phyloP scores from a whole-genome alignment of 139 green algal species.

The Chloropicon primus region DNA sequence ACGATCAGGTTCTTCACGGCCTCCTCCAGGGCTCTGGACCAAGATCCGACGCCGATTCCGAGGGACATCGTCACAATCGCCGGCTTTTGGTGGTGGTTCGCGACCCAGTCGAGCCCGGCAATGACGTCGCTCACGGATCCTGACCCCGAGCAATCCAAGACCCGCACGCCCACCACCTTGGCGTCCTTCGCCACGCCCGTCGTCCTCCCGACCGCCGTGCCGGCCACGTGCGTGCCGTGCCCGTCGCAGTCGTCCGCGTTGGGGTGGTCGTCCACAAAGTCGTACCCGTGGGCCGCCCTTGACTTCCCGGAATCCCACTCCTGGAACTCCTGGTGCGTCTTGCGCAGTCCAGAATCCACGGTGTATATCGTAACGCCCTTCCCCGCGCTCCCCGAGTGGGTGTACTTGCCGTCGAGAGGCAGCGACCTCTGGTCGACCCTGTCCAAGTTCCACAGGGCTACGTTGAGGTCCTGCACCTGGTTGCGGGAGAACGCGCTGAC shows the following conservation, averaged over 20 bases:
- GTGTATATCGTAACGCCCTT: conserved; percentile 52
- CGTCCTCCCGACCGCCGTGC: conserved; percentile 36
- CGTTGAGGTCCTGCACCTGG: conserved; percentile 29
- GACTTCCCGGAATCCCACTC: conserved; percentile 36
- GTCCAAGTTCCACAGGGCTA: conserved; percentile 52
- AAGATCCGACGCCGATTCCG: conserved; percentile 35
- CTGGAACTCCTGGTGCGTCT: conserved; percentile 35
- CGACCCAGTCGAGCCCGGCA: conserved; percentile 61
- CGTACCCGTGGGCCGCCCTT: conserved; percentile 7
- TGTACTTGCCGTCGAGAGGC: conserved; percentile 37
- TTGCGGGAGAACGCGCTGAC: background rate
- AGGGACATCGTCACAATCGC: conserved; percentile 54
- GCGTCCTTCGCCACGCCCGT: conserved; percentile 61
- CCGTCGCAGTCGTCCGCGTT: conserved; percentile 53
- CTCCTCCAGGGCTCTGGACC: conserved; percentile 27
- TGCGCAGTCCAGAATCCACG: conserved; percentile 44
- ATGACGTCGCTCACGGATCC: conserved; percentile 36
- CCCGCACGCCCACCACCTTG: conserved; percentile 44
- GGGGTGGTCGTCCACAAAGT: conserved; percentile 44
- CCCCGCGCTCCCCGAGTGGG: conserved; percentile 20
- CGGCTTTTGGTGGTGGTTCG: conserved; percentile 28
- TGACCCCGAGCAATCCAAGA: conserved; percentile 55
- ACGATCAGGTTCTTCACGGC: conserved; percentile 30
- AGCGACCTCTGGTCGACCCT: conserved; percentile 44
- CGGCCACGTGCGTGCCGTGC: conserved; percentile 57